Base-by-base conservation (phyloP, 495 filamentous ascomycete genomes). In the Xylaria venustula region DNA sequence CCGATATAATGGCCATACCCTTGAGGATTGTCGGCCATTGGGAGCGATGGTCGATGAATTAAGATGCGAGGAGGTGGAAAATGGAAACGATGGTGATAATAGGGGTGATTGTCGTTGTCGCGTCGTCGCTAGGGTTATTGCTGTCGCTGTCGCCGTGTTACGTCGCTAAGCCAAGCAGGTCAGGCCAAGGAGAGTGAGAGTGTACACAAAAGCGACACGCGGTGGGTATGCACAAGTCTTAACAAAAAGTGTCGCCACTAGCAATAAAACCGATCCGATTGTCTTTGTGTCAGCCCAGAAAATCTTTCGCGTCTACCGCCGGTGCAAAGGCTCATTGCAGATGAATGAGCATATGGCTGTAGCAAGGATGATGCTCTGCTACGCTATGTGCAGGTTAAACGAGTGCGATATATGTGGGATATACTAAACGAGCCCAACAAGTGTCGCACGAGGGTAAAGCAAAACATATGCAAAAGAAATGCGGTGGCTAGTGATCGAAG, bases 11-110 rank as follows among this genome's bases (percentile, higher is more conserved):
- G 69, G 67, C 72, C 67, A 36, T 76, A 73, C 34, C 69, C 64
- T 47, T 72, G 64, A 19, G 68, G 66, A 58, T 71, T 72, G 50
- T 76, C 70, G 15, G 77, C 70, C 78, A 80, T 80, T 17, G 49
- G 20, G 32, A 15, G 23, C 12, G 26, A 22, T 1, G 20, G 2
- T 53, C 6, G 19, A 53, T n/a, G n/a, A n/a, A n/a, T n/a, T n/a
- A n/a, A n/a, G n/a, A n/a, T n/a, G 37, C 22, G 26, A 32, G 12
- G 23, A 1, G 25, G 3, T 30, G 20, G 17, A 49, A 30, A 51
- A 20, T 32, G 17, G 48, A 2, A 25, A 23, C 3, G 19, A 17
- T 22, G n/a, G 15, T 9, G 30, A 52, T 20, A 26, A 41, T 52
- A 14, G 14, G 5, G 5, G 22, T 7, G 42, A 45, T 45, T 15